Evolutionary conservation across 177 flowering plant genomes (phyloP).

Genomic region (Vitis hybrid): DNA sequence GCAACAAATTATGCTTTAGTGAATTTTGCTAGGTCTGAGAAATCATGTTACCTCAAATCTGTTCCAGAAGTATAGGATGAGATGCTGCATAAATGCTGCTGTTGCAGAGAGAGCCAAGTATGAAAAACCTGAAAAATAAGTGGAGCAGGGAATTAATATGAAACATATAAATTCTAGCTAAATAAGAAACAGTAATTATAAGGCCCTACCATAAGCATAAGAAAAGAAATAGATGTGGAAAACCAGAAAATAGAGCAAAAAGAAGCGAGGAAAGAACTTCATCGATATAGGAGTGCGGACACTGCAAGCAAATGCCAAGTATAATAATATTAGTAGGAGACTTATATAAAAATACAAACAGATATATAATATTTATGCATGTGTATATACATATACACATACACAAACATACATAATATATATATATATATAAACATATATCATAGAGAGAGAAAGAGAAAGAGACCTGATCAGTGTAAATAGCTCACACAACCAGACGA

Average conservation of each 20-base stretch:
- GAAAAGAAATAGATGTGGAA: slow-evolving; percentile 98
- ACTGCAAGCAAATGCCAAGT: slow-evolving; percentile 48
- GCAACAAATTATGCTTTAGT: too few species aligned
- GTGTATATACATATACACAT: background rate
- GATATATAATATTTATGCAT: background rate
- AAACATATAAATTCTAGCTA: background rate
- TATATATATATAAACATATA: background rate
- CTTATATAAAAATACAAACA: background rate
- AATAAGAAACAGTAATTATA: background rate
- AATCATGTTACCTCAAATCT: slow-evolving; percentile 77
- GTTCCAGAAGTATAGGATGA: slow-evolving; percentile 94
- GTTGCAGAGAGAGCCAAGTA: slow-evolving; percentile 88
- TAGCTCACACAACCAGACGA: slow-evolving; percentile 95
- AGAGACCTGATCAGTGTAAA: slow-evolving; percentile 92
- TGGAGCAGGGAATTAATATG: background rate
- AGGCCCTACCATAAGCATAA: slow-evolving; percentile 76
- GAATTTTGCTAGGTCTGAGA: too few species aligned
- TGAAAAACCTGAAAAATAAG: slow-evolving; percentile 67
- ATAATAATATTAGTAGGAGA: slow-evolving; percentile 13
- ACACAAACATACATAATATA: too few species aligned
- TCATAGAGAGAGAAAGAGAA: slow-evolving; percentile 19
- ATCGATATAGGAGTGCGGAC: slow-evolving; percentile 97
- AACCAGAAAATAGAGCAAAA: slow-evolving; percentile 93
- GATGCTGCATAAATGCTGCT: slow-evolving; percentile 94
- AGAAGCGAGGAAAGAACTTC: slow-evolving; percentile 99